These are phyloP conservation scores for Trametes sp. DNA, from an alignment of 1,284 basidiomycete species.

Conservation along the genomic window DNA sequence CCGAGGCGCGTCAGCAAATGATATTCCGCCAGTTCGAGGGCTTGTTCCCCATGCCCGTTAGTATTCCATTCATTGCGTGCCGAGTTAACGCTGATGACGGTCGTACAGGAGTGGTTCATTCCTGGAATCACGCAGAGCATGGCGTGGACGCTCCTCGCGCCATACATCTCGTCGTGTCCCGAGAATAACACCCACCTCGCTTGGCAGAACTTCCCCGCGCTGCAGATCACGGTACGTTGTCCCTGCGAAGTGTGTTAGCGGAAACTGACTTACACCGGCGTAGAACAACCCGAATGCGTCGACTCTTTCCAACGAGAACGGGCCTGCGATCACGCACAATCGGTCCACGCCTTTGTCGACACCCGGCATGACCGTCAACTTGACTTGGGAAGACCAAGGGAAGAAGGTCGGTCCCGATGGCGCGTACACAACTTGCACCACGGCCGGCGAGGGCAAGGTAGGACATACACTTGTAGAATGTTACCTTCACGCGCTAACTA, in stretches of 20 bases:
- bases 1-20: conserved; percentile 75
- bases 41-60: conserved; percentile 66
- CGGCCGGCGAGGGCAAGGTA: conserved; percentile 53
- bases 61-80: conserved; percentile 16
- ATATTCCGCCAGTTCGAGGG: conserved; percentile 72
- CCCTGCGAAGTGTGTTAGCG: neutral
- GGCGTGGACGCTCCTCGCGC: conserved; percentile 68
- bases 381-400: conserved; percentile 67
- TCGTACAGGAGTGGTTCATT: conserved; percentile 52
- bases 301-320: conserved; percentile 35
- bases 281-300: conserved; percentile 44
- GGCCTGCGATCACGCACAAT: conserved; percentile 59
- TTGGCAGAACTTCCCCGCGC: conserved; percentile 62
- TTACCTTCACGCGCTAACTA: neutral
- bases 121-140: conserved; percentile 66
- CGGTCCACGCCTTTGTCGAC: conserved; percentile 50
- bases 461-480: neutral
- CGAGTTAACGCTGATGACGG: too few species aligned
- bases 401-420: conserved; percentile 58
- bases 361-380: conserved; percentile 55
- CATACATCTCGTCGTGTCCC: conserved; percentile 66
- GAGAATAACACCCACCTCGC: conserved; percentile 62
- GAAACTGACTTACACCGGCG: neutral
- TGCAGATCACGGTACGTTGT: conserved; percentile 51
- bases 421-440: conserved; percentile 58